Base-by-base conservation (phyloP, 1,284 basidiomycete genomes). In the Acaromyces ingoldii region DNA sequence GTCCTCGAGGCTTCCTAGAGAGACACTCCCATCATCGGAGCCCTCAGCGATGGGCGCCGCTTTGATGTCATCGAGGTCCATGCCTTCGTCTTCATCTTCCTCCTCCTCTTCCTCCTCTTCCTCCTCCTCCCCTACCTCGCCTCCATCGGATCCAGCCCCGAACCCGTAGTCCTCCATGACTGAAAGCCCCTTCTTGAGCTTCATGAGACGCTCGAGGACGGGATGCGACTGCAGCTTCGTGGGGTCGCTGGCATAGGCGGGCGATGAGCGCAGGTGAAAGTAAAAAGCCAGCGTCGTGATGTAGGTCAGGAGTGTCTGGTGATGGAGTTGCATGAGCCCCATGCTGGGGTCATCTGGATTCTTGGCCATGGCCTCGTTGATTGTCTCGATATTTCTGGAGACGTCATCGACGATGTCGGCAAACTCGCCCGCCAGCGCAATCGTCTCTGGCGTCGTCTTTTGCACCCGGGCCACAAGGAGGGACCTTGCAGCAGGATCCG, bases 261-360 rank as follows among this genome's bases (percentile, higher is more conserved):
- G 78, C 47, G 82, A 82, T 19, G 87, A 80, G 13, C 89, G 84
- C 24, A 98, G 81, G 75, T 92, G 85, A 46, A 98, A 81, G 78
- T 95, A 97, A 79, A 92, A 97, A 0, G 91, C 87, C 40, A 97
- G 84, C 1, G 85, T 87, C 1, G 91, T 89, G 7, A 88, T 82
- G 75, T 98, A 98, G 7, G 91, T 89, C 39, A 93, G 78, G 2
- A 95, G 80, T 1, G 89, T 65, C 46, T 71, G 88, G 65, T 88
- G 85, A 74, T 88, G 82, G 31, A 88, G 76, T 65, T 89, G 86
- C 46, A 84, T 76, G 79, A 89, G 82, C 45, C 85, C 85, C 19
- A 83, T 6, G 49, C 78, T 79, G 4, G 83, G 76, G 7, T 80
- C 65, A 34, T 84, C 81, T 0, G 80, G 75, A n/a, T n/a, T n/a